Evolutionary conservation across 2,329 filamentous ascomycete species (phyloP), one percentile per base, ranked within the genome.

Genomic region (Thermomyces lanuginosus): DNA sequence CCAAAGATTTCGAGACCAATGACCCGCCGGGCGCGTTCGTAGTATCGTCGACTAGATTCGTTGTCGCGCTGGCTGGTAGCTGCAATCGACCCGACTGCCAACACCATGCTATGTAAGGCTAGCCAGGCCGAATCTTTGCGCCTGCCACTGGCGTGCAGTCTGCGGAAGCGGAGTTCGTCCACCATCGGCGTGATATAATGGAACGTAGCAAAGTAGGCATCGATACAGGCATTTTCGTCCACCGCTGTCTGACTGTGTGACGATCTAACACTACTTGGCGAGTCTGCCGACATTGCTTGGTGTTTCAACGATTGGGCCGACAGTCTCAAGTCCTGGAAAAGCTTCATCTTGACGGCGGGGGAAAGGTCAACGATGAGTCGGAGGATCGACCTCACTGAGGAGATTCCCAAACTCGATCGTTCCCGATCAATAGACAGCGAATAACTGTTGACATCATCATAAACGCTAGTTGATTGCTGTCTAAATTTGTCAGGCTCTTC

Each of bases 31-130:
- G 38, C 37, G 2, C 31, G 23, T 9, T 34, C 28, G 17, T 40
- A 41, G 13, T 39, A 41, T 13, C 25, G 23, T 9, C 31, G 23
- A 24, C 40, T 33, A n/a, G n/a, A n/a, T 7, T 41, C 37, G 9
- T 29, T 17, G 22, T 24, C 34, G 18, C 38, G 30, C n/a, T 28
- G 29, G 2, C 21, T 7, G 21, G 24, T 32, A 20, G 32, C 26
- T 14, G 26, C 35, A 24, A 42, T 32, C 9, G 33, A 36, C 2
- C 40, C 40, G n/a, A 42, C 21, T 2, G 40, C 37, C 16, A 41
- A 29, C 6, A 42, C 38, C 30, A 41, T 42, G 10, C 41, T 42
- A 5, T 41, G 18, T 8, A 42, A 34, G 3, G 38, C 36, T 14
- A 41, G 29, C 40, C 38, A 42, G n/a, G 37, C 30, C 16, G 29